phyloP scores from a whole-genome alignment of 208 protist genomes.

The Acanthamoeba healyi region DNA sequence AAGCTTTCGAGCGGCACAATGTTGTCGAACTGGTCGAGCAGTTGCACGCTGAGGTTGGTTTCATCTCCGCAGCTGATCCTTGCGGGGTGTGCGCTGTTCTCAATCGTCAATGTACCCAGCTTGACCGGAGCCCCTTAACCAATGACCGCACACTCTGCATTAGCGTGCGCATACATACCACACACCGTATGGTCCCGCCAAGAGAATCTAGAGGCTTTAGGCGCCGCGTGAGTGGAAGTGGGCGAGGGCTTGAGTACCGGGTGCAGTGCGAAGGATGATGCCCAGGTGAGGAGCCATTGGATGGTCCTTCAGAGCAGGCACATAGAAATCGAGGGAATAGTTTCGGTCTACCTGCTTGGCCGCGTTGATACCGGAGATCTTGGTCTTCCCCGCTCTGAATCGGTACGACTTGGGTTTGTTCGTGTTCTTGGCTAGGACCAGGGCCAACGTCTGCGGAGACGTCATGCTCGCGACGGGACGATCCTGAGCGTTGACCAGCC shows the following conservation, averaged over 20 bases:
- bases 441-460: background rate
- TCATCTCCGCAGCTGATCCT: background rate
- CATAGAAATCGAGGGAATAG: background rate
- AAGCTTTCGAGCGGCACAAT: background rate
- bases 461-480: background rate
- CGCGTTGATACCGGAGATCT: slow-evolving; percentile 9
- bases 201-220: too few species aligned
- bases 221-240: too few species aligned
- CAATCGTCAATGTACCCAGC: background rate
- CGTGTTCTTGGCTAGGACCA: background rate
- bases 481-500: background rate
- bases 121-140: background rate
- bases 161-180: too few species aligned
- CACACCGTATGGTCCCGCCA: too few species aligned
- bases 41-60: background rate
- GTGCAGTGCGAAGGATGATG: background rate
- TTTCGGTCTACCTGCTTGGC: background rate
- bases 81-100: background rate
- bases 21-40: background rate
- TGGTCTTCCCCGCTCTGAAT: background rate
- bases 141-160: too few species aligned
- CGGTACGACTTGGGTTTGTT: background rate
- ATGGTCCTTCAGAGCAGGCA: background rate
- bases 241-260: background rate
- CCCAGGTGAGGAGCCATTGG: background rate